Evolutionary conservation across 2,329 filamentous ascomycete species (phyloP).

Genomic region (Hypoxylon sp.): DNA sequence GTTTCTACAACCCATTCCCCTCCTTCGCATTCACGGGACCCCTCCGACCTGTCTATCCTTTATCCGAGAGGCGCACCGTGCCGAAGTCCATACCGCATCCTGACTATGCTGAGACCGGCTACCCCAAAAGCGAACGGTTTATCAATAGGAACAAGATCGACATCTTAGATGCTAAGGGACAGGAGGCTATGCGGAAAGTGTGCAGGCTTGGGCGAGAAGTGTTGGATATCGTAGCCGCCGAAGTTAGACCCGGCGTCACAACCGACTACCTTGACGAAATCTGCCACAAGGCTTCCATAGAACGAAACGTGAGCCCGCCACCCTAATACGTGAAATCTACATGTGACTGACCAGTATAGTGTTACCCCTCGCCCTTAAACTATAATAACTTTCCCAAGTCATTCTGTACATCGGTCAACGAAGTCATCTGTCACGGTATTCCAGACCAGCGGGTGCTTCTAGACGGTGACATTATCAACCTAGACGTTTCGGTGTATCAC

Average conservation of each 20-base stretch:
- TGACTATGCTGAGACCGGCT: slow-evolving; percentile 89
- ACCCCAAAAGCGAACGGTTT: slow-evolving; percentile 73
- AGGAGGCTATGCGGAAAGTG: slow-evolving; percentile 93
- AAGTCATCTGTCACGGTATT: slow-evolving; percentile 98
- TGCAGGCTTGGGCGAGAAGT: slow-evolving; percentile 91
- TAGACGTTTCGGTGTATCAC: slow-evolving; percentile 95
- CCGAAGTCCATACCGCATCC: slow-evolving; percentile 86
- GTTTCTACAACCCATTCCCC: slow-evolving; percentile 92
- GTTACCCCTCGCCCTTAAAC: slow-evolving; percentile 94
- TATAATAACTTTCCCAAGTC: slow-evolving; percentile 98
- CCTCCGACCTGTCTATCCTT: slow-evolving; percentile 88
- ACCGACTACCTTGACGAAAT: slow-evolving; percentile 96
- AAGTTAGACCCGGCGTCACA: slow-evolving; percentile 89
- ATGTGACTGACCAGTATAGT: slow-evolving; percentile 65
- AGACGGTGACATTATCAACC: slow-evolving; percentile 97
- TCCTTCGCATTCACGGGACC: slow-evolving; percentile 85
- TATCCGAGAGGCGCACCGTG: slow-evolving; percentile 79
- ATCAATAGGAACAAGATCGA: slow-evolving; percentile 84
- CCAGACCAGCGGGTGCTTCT: slow-evolving; percentile 88
- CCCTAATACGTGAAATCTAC: background rate
- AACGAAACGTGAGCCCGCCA: slow-evolving; percentile 81
- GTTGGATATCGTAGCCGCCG: slow-evolving; percentile 89
- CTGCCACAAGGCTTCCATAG: slow-evolving; percentile 94
- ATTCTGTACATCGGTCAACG: slow-evolving; percentile 95
- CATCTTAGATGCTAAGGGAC: slow-evolving; percentile 82